These are phyloP conservation scores for Claviceps cyperi DNA, from an alignment of 2,329 filamentous ascomycete species.

Conservation along the genomic window DNA sequence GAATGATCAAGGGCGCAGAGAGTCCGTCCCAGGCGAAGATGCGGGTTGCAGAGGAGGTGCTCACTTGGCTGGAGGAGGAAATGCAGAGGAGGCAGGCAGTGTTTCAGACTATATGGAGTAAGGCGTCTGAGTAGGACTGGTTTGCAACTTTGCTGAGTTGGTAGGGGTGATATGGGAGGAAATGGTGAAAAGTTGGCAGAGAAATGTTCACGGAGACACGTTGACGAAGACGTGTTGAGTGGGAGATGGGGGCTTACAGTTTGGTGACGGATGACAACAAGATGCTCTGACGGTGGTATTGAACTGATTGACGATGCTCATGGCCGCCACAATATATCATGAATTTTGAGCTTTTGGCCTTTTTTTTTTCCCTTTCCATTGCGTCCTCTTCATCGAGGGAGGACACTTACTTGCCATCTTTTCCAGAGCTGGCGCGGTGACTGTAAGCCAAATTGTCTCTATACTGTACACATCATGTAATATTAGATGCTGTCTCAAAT, in stretches of 20 bases:
- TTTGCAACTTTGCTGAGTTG: too few species aligned
- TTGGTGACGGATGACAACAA: too few species aligned
- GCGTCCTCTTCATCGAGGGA: too few species aligned
- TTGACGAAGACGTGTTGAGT: too few species aligned
- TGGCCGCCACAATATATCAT: background rate
- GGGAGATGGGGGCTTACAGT: too few species aligned
- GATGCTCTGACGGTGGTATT: too few species aligned
- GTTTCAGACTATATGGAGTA: constrained; percentile 2
- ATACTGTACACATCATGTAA: background rate
- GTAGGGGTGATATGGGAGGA: too few species aligned
- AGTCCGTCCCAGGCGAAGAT: constrained; percentile 22
- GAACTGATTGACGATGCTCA: background rate
- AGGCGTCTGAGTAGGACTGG: background rate
- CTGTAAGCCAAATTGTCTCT: background rate
- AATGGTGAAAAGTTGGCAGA: too few species aligned
- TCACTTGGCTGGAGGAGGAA: constrained; percentile 21
- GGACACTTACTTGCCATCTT: too few species aligned
- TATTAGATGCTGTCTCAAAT: background rate
- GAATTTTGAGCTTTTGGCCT: background rate
- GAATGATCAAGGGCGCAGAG: constrained; percentile 18
- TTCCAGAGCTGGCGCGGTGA: too few species aligned
- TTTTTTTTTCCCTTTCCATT: too few species aligned
- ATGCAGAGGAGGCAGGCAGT: constrained; percentile 5
- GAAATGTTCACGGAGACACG: too few species aligned
- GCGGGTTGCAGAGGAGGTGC: constrained; percentile 24